A percentile compares a stretch with the other conserved stretches of the same genome.
Conservation (phyloP, 1,284 basidiomycete genomes). For the Anthracocystis walkeri region DNA sequence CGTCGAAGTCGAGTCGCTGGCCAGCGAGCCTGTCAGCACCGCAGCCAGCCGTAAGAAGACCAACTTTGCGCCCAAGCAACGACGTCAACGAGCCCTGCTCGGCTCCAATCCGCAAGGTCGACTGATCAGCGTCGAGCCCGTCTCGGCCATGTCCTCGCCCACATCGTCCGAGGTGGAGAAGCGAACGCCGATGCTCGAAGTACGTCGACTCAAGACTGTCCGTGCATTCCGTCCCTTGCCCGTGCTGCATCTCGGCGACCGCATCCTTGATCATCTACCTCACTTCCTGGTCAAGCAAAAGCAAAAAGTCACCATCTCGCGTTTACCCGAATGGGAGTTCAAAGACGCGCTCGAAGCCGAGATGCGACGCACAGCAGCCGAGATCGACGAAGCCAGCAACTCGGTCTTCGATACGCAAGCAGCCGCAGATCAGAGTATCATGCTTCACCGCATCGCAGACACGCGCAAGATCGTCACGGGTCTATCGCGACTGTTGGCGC, state of each 20-base stretch:
- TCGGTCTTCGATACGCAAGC: slow-evolving; percentile 56
- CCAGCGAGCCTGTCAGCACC: slow-evolving; percentile 29
- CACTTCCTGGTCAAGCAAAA: slow-evolving; percentile 37
- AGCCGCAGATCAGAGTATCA: slow-evolving; percentile 69
- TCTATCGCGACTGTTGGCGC: slow-evolving; percentile 80
- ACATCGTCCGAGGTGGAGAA: slow-evolving; percentile 36
- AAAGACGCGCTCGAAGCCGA: slow-evolving; percentile 45
- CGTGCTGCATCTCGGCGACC: slow-evolving; percentile 16
- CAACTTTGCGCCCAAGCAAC: slow-evolving; percentile 52
- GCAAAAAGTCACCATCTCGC: slow-evolving; percentile 50
- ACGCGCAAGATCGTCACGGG: slow-evolving; percentile 85
- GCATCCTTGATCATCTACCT: slow-evolving; percentile 30
- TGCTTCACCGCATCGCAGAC: slow-evolving; percentile 81
- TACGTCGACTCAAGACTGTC: slow-evolving; percentile 48
- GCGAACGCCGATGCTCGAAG: slow-evolving; percentile 45
- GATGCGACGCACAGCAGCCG: slow-evolving; percentile 53
- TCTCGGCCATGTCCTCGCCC: slow-evolving; percentile 17
- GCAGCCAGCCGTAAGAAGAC: slow-evolving; percentile 20
- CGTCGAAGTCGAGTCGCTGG: slow-evolving; percentile 48
- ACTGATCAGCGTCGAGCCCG: slow-evolving; percentile 49
- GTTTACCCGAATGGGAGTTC: slow-evolving; percentile 48
- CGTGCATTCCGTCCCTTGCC: slow-evolving; percentile 27
- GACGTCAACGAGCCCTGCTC: slow-evolving; percentile 41
- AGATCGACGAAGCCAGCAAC: slow-evolving; percentile 50
- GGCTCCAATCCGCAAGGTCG: slow-evolving; percentile 45